Evolutionary conservation across 257 asterid genomes (phyloP), one percentile per base, ranked within the genome.

Genomic region (Verbascum thapsus): DNA sequence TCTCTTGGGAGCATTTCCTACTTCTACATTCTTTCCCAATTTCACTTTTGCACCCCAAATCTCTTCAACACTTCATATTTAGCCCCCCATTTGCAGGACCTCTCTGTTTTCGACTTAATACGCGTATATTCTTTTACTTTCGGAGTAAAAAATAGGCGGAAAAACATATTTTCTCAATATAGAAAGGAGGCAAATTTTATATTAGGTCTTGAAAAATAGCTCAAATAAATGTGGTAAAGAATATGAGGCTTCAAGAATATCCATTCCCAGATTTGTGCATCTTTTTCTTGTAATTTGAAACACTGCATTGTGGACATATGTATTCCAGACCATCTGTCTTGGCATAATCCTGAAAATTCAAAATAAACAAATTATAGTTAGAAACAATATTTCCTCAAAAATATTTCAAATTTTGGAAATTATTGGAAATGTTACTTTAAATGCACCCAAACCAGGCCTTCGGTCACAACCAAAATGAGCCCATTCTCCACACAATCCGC

Each of bases 401-500:
- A 5, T 6, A 38, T 18, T 18, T 57, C 23, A 20, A 3, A 19
- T 9, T 18, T 39, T 11, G 66, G 6, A 71, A 70, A 6, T 60
- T 38, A 39, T 3, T 18, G 62, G 59, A 60, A 38, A 35, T 5
- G 20, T 51, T 81, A 92, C 99, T 81, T 92, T 92, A 73, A 94
- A 94, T 70, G 99, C 96, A 10, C 99, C 99, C 73, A 94, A 88
- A 34, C 99, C 99, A 10, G 90, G 97, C 30, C 99, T 70, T 49
- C 96, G 80, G 52, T 94, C 99, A 67, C 99, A 94, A 42, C 99
- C 99, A 51, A 94, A 90, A 78, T 94, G 99, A 3, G 99, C 99
- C 99, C 99, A 90, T 80, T 94, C 99, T 45, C 99, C 99, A 38
- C 99, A 94, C 50, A 90, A 71, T 10, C 99, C 96, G 17, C 99